phyloP scores from a whole-genome alignment of 2,329 filamentous ascomycete species.

The Leptographium lundbergii region DNA sequence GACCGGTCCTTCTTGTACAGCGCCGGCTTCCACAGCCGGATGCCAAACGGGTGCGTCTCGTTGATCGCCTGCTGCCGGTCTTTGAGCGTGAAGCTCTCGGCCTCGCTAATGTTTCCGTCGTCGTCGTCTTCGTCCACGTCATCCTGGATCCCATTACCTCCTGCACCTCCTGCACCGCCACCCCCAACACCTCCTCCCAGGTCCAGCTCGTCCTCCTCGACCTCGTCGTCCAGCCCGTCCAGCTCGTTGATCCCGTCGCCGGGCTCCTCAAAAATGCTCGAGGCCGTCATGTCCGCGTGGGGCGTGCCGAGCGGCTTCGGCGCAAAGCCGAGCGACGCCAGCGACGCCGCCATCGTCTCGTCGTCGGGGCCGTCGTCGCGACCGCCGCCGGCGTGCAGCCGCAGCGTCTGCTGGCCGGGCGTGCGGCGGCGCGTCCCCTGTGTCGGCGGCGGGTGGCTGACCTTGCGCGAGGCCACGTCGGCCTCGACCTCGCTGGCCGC shows the following conservation, averaged over 20 bases:
- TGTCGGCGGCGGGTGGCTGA: conserved; percentile 10
- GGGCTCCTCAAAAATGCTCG: not conserved
- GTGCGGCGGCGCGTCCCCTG: not conserved
- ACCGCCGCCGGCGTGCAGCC: conserved; percentile 15
- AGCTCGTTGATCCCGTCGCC: conserved; percentile 17
- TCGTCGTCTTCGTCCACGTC: conserved; percentile 44
- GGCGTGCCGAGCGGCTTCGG: conserved; percentile 4
- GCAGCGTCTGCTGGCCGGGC: conserved; percentile 8
- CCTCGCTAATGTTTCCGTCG: conserved; percentile 68
- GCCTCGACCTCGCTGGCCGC: conserved; percentile 68
- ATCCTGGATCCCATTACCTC: conserved; percentile 2
- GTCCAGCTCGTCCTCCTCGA: conserved; percentile 19
- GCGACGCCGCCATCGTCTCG: not conserved
- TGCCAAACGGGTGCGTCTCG: conserved; percentile 96
- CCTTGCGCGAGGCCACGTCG: conserved; percentile 42
- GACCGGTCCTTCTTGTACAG: conserved; percentile 96
- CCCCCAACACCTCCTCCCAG: conserved; percentile 21
- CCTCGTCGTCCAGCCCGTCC: conserved; percentile 23
- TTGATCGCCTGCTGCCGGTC: conserved; percentile 97
- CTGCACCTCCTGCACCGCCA: conserved; percentile 20
- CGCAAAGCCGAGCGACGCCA: not conserved
- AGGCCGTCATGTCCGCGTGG: not conserved
- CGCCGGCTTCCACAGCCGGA: conserved; percentile 96
- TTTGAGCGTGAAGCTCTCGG: conserved; percentile 94
- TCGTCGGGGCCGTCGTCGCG: conserved; percentile 11